Conservation (phyloP, 2,329 filamentous ascomycete genomes). For the Stachybotrys chartarum region DNA sequence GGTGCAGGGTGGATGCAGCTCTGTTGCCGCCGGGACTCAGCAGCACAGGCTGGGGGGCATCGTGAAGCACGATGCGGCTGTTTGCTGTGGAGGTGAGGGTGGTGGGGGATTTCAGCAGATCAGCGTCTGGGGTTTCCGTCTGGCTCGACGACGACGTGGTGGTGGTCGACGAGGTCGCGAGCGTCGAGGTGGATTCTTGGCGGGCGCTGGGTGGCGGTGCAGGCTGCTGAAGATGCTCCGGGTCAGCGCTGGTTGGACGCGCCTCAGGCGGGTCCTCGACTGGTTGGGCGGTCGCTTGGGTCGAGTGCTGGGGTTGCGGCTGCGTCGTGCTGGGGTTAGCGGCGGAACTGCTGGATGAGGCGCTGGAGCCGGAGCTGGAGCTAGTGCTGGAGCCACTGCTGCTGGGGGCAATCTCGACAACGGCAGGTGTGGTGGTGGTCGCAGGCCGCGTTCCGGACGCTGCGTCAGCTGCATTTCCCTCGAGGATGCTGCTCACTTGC, state of each 20-base stretch:
- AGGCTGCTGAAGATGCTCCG: conserved; percentile 10
- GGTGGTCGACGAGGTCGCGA: conserved; percentile 10
- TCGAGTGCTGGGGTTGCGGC: not conserved
- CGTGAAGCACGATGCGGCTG: not conserved
- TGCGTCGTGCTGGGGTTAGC: conserved; percentile 7
- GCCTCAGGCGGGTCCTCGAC: not conserved
- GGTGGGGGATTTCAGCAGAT: not conserved
- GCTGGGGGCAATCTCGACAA: not conserved
- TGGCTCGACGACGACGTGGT: conserved; percentile 5
- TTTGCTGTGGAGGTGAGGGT: not conserved
- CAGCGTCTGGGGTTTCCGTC: not conserved
- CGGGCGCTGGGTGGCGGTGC: conserved; percentile 9
- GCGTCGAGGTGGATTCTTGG: conserved; percentile 9
- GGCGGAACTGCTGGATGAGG: conserved; percentile 12
- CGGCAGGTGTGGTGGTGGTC: not conserved
- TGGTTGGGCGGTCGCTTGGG: too few relatives aligned
- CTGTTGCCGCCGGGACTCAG: not conserved
- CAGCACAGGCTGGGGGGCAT: not conserved
- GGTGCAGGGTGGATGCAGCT: too few relatives aligned
- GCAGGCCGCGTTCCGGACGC: not conserved
- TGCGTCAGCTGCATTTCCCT: not conserved
- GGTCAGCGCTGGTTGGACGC: not conserved
- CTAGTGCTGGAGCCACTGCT: conserved; percentile 2
- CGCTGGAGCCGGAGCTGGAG: conserved; percentile 5
- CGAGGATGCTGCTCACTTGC: not conserved